Conservation (phyloP, 495 filamentous ascomycete genomes). For the Astrothelium macrocarpum region DNA sequence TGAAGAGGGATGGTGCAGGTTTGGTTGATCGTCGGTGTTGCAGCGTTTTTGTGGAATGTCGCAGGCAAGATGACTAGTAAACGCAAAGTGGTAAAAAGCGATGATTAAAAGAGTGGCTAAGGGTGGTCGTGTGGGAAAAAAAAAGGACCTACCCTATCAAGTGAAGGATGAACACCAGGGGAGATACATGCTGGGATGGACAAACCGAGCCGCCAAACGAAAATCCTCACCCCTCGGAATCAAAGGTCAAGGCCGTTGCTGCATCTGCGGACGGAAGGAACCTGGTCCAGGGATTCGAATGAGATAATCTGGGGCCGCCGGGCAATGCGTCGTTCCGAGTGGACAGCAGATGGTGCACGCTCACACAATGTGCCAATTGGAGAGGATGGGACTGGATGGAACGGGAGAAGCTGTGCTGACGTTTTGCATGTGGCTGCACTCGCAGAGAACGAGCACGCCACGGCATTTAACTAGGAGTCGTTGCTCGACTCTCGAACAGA, state of each 20-base stretch:
- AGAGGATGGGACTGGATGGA: background rate
- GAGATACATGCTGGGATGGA: background rate
- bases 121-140: background rate
- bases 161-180: slow-evolving; percentile 4
- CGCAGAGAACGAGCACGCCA: background rate
- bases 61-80: background rate
- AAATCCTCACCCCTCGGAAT: slow-evolving; percentile 7
- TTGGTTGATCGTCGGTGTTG: slow-evolving; percentile 1
- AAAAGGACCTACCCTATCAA: slow-evolving; percentile 7
- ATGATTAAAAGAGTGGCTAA: slow-evolving; percentile 2
- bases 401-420: slow-evolving; percentile 3
- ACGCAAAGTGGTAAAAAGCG: slow-evolving; percentile 1
- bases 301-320: background rate
- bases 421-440: slow-evolving; percentile 7
- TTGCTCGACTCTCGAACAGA: background rate
- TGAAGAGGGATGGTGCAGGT: background rate
- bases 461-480: slow-evolving; percentile 8
- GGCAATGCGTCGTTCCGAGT: slow-evolving; percentile 3
- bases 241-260: slow-evolving; percentile 5
- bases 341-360: slow-evolving; percentile 6
- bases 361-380: background rate
- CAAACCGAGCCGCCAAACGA: slow-evolving; percentile 5
- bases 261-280: slow-evolving; percentile 7
- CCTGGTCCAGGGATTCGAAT: slow-evolving; percentile 1
- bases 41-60: slow-evolving; percentile 3